Evolutionary conservation across 257 asterid genomes (phyloP).

Genomic region (Solanum chiquidenum): DNA sequence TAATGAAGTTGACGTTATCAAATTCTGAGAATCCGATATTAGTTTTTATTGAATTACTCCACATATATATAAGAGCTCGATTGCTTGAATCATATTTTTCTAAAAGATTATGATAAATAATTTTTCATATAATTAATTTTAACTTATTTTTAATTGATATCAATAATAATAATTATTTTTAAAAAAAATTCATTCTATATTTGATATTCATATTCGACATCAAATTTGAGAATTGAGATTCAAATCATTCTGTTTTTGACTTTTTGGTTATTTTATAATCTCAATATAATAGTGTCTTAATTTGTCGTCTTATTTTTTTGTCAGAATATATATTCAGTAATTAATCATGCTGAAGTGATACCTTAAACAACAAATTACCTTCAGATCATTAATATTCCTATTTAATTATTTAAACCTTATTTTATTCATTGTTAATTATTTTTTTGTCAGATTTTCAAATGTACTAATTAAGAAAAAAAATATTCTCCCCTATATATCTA

Average conservation of each 20-base stretch:
- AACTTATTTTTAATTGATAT: not conserved
- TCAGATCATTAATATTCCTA: not conserved
- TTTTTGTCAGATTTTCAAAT: not conserved
- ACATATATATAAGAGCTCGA: not conserved
- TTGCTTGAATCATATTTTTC: too few relatives aligned
- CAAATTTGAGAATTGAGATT: not conserved
- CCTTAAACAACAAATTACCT: not conserved
- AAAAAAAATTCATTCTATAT: too few relatives aligned
- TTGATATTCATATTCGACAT: not conserved
- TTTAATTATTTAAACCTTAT: not conserved
- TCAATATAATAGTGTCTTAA: not conserved
- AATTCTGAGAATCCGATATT: too few relatives aligned
- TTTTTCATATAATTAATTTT: not conserved
- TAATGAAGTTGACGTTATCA: too few relatives aligned
- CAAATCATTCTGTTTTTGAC: not conserved
- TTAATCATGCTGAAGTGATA: not conserved
- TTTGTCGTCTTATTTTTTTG: not conserved
- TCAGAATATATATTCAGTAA: not conserved
- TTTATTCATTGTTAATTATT: not conserved
- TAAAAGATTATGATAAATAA: not conserved
- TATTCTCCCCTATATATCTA: not conserved
- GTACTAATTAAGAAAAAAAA: not conserved
- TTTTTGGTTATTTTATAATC: not conserved
- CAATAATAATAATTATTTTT: not conserved
- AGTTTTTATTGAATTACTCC: not conserved